Percentiles rank a stretch among this genome's conserved stretches.
Evolutionary conservation across 768 basidiomycete genomes (phyloP).

Genomic region (Tephrocybe rancida): DNA sequence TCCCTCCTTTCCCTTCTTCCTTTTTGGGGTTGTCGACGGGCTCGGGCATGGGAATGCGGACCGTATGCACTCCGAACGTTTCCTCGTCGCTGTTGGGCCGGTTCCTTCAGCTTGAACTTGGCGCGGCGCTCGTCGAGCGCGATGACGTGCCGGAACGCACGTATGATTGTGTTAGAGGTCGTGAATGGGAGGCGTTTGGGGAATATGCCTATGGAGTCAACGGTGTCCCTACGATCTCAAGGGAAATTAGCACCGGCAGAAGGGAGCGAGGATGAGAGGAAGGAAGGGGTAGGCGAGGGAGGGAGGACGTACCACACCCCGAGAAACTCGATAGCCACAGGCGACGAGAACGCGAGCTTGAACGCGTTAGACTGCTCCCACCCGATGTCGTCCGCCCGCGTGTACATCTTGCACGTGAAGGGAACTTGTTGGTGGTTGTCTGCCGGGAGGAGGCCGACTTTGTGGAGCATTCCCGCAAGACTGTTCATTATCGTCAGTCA

Average conservation of each 20-base stretch:
- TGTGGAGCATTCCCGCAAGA: constrained; percentile 54
- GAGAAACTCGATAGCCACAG: constrained; percentile 58
- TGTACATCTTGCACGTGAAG: constrained; percentile 67
- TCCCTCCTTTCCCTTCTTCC: neutral
- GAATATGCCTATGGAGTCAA: constrained; percentile 62
- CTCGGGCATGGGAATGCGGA: neutral
- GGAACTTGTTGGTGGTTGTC: constrained; percentile 59
- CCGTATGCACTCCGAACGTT: constrained; percentile 24
- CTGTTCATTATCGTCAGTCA: constrained; percentile 17
- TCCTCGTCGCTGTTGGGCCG: constrained; percentile 31
- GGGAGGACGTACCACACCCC: constrained; percentile 51
- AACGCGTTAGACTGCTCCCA: constrained; percentile 54
- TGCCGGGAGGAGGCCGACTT: constrained; percentile 49
- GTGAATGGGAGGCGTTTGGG: constrained; percentile 60
- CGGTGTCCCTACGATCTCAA: constrained; percentile 55
- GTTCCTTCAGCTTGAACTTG: constrained; percentile 62
- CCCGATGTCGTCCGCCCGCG: constrained; percentile 47
- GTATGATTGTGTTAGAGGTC: constrained; percentile 54
- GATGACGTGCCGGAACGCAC: constrained; percentile 64
- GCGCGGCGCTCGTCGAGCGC: constrained; percentile 64
- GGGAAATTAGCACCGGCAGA: neutral
- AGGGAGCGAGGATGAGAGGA: neutral
- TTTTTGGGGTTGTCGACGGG: neutral
- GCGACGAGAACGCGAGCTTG: constrained; percentile 55
- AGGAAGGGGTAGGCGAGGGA: neutral